These are phyloP conservation scores for Saturnispora hagleri DNA, from an alignment of 805 yeast species.

Conservation along the genomic window DNA sequence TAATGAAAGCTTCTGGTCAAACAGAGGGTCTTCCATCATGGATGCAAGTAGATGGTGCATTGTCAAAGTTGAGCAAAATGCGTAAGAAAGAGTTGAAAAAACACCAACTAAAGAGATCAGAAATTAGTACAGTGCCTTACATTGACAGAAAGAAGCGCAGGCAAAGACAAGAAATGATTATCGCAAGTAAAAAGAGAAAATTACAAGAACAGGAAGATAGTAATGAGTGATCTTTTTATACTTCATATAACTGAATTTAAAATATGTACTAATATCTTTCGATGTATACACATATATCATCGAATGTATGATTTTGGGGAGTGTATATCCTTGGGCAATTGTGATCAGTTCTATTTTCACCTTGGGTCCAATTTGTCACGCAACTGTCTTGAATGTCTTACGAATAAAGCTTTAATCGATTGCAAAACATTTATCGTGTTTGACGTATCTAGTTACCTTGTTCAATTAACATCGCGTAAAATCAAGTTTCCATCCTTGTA, in stretches of 20 bases:
- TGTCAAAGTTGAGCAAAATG: constrained; percentile 53
- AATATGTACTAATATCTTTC: not conserved
- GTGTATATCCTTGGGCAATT: no score
- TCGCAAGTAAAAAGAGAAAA: constrained; percentile 61
- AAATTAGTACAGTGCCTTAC: constrained; percentile 78
- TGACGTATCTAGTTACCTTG: no score
- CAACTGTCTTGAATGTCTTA: no score
- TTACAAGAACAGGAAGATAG: not conserved
- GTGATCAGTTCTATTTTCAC: no score
- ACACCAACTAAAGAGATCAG: constrained; percentile 53
- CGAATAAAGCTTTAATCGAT: no score
- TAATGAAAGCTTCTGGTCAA: constrained; percentile 88
- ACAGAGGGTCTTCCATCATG: constrained; percentile 57
- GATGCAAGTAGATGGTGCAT: constrained; percentile 52
- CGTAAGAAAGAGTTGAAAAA: constrained; percentile 54
- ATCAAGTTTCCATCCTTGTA: no score
- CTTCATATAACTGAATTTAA: not conserved
- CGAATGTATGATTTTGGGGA: no score
- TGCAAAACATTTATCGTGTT: no score
- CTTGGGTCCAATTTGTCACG: no score
- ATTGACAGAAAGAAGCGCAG: constrained; percentile 55
- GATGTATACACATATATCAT: no score
- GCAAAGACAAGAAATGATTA: constrained; percentile 61
- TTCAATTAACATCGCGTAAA: no score
- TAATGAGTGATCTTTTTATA: not conserved